Conservation (phyloP, 2,329 filamentous ascomycete genomes). For the Beauveria bassiana region DNA sequence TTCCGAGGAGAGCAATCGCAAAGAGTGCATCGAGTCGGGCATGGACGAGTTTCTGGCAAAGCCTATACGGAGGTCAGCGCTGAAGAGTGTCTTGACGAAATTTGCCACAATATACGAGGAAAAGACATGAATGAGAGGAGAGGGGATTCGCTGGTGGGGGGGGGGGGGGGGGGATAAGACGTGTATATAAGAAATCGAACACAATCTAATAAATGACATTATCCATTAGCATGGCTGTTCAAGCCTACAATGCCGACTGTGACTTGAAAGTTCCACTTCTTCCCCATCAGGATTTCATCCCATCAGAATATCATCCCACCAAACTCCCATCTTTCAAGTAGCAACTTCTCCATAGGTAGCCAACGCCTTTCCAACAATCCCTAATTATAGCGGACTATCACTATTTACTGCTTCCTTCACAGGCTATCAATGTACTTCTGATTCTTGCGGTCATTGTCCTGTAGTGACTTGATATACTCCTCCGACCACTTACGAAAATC, state of each 20-base stretch:
- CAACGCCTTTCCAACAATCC: too few relatives aligned
- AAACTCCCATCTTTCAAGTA: conserved; percentile 29
- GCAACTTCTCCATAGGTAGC: conserved; percentile 14
- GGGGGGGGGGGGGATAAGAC: not conserved
- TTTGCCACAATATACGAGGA: conserved; percentile 77
- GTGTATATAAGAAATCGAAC: too few relatives aligned
- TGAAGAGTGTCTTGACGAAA: conserved; percentile 80
- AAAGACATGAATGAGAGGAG: not conserved
- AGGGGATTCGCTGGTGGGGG: too few relatives aligned
- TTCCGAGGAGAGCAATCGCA: conserved; percentile 80
- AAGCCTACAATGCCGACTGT: not conserved
- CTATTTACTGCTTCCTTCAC: too few relatives aligned
- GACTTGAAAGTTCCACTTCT: conserved; percentile 21
- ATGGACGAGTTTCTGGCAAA: conserved; percentile 85
- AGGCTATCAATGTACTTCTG: too few relatives aligned
- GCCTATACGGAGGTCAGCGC: conserved; percentile 69
- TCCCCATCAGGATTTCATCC: conserved; percentile 18
- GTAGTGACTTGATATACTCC: too few relatives aligned
- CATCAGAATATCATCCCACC: conserved; percentile 19
- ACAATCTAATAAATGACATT: not conserved
- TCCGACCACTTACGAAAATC: too few relatives aligned
- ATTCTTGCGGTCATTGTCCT: too few relatives aligned
- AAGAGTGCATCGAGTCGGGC: conserved; percentile 77
- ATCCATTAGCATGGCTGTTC: not conserved
- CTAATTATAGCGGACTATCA: too few relatives aligned